Base-by-base conservation (phyloP, 23 red algal species). In the Chondrus crispus region DNA sequence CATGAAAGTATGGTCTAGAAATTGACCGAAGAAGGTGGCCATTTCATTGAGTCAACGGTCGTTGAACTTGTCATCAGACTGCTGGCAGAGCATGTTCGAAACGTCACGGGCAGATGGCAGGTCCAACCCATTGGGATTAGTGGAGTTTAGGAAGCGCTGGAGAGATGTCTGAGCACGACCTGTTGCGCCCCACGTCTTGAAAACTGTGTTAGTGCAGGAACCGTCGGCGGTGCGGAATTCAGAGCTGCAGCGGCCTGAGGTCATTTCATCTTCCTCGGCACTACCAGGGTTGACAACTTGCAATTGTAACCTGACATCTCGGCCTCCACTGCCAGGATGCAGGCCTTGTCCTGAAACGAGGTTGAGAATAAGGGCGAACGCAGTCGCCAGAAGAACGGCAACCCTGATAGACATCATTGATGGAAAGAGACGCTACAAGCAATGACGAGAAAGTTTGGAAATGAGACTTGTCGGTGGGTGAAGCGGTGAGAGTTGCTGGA, bases 1-100 rank as follows among this genome's bases (percentile, higher is more conserved):
- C 35, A 80, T 76, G 43, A 92, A 40, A 13, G 74, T 82, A 58
- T 92, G 88, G 57, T 92, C 88, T 18, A 92, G n/a, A n/a, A 92
- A 92, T 60, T 92, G 88, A 14, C 51, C 88, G 32, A 80, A 80
- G 44, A 92, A 92, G 53, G 74, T 76, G 6, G 55, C 62, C 20
- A 92, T 30, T 29, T 92, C 88, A 11, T 63, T 92, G 20, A 92
- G 48, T 11, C 75, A 2, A 36, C 88, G 75, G 11, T 26, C 53
- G 24, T 69, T 92, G 44, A 70, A 58, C 1, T 69, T 32, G 39
- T 68, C 52, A 7, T 20, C 55, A 9, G 32, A 41, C 39, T 73
- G 74, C 14, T 40, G 44, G 35, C 73, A 80, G 26, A 92, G 53
- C 20, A 9, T 72, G 88, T 92, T 92, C 19, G 88, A 92, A 48